Percentiles rank a stretch among this genome's conserved stretches.
These are phyloP conservation scores for Tagetes patula DNA, from an alignment of 129 eudicot species.

Conservation along the genomic window DNA sequence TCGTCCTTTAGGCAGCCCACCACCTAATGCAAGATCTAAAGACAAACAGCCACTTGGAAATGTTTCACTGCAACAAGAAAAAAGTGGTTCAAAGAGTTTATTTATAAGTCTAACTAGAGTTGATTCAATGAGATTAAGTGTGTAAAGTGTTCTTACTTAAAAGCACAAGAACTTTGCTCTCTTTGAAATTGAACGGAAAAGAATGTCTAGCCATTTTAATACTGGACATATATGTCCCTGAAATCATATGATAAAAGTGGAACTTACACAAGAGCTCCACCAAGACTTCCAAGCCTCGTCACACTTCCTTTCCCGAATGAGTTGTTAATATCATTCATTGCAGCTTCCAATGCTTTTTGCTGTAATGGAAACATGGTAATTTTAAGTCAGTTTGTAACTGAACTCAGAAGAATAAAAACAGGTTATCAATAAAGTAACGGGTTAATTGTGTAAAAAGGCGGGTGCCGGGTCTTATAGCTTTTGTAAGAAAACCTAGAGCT, in stretches of 20 bases:
- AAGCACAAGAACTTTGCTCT: background rate
- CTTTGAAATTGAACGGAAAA: background rate
- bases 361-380: conserved; percentile 32
- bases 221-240: background rate
- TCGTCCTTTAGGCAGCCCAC: conserved; percentile 98
- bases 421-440: background rate
- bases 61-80: conserved; percentile 71
- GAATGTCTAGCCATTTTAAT: background rate
- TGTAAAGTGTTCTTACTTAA: conserved; percentile 6
- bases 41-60: conserved; percentile 98
- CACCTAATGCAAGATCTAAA: conserved; percentile 97
- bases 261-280: conserved; percentile 98
- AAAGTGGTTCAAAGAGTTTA: background rate
- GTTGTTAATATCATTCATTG: conserved; percentile 93
- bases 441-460: background rate
- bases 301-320: conserved; percentile 99
- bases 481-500: background rate
- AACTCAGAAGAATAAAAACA: background rate
- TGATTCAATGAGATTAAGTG: conserved; percentile 6
- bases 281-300: conserved; percentile 97
- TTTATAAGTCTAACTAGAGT: conserved; percentile 10
- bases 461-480: background rate
- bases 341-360: conserved; percentile 98
- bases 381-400: background rate
- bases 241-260: conserved; percentile 7